A percentile compares a stretch with the other conserved stretches of the same genome.
These are phyloP conservation scores for Piromyces sp. DNA, from an alignment of 192 early-diverging fungal species.

Conservation along the genomic window DNA sequence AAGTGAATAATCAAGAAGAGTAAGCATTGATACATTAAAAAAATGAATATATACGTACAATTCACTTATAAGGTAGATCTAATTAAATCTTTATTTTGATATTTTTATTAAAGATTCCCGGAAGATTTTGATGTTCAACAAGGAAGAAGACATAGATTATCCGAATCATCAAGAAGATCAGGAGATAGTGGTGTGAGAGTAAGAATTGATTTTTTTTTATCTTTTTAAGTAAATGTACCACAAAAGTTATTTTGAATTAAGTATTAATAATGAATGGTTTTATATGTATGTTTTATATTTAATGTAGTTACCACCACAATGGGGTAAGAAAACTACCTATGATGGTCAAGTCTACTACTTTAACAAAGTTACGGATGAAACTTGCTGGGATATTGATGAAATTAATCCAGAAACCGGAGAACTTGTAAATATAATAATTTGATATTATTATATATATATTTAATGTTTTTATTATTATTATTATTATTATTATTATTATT, in stretches of 20 bases:
- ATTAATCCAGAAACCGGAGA: constrained; percentile 16
- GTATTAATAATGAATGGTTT: no score
- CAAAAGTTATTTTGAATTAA: no score
- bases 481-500: no score
- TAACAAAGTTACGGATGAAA: constrained; percentile 50
- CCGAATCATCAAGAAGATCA: not conserved
- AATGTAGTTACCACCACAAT: constrained; percentile 29
- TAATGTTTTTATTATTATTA: no score
- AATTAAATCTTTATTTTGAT: no score
- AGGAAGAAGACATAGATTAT: constrained; percentile 3
- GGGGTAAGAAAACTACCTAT: constrained; percentile 37
- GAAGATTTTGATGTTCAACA: not conserved
- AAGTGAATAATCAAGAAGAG: not conserved
- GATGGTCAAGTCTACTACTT: constrained; percentile 49
- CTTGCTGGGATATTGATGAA: constrained; percentile 28
- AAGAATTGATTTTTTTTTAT: no score
- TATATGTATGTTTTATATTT: no score
- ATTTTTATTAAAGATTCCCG: no score
- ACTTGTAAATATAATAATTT: constrained; percentile 13
- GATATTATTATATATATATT: not conserved
- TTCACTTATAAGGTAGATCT: no score
- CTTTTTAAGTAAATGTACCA: no score
- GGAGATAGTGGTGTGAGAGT: not conserved
- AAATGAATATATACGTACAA: no score
- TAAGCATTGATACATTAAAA: not conserved